Base-by-base conservation (phyloP, 2,329 filamentous ascomycete species). In the Sclerotinia trifoliorum region DNA sequence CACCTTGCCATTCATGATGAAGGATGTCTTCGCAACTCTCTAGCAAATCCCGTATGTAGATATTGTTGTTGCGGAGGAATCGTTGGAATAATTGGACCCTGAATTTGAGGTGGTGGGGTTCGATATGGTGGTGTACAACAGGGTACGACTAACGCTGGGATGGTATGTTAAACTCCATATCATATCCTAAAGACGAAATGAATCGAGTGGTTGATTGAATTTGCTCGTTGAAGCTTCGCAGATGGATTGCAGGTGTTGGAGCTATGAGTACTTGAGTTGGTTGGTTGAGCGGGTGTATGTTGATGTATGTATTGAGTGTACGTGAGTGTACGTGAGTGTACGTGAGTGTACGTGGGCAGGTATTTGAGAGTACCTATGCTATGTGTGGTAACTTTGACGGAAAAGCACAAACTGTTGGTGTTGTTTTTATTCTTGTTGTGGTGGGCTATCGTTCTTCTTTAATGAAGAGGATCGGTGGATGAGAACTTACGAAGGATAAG, bases 1-100 rank as follows among this genome's bases (percentile, higher is more conserved):
- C 71, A 84, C 80, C 76, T 63, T 48, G 39, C 35, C 58, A 21
- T 63, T 48, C 46, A 52, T 63, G 21, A 24, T 48, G 57, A 29
- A 63, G 21, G 7, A 58, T 35, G 56, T 7, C 0, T 48, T 48
- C 11, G 52, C 49, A 10, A n/a, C n/a, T 58, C 1, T 0, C n/a
- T 1, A 1, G 8, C 3, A 17, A 15, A 29, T 17, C 4, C 17
- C 5, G 35, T 24, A 3, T 21, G 35, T 48, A 19, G 24, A 26
- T n/a, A 13, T 65, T 44, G 6, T 46, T 46, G 49, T 32, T 32
- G 62, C 24, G 1, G 35, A 55, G 49, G 3, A 21, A 42, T 11
- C 10, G 49, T 19, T 42, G 35, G 29, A 19, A 26, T 26, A 51
- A 39, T 26, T 26, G n/a, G n/a, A 21, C n/a, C 46, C 29, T 52